Percentiles rank a stretch among this genome's conserved stretches.
phyloP scores from a whole-genome alignment of 2,329 filamentous ascomycete genomes.

The Huntiella abstrusa region DNA sequence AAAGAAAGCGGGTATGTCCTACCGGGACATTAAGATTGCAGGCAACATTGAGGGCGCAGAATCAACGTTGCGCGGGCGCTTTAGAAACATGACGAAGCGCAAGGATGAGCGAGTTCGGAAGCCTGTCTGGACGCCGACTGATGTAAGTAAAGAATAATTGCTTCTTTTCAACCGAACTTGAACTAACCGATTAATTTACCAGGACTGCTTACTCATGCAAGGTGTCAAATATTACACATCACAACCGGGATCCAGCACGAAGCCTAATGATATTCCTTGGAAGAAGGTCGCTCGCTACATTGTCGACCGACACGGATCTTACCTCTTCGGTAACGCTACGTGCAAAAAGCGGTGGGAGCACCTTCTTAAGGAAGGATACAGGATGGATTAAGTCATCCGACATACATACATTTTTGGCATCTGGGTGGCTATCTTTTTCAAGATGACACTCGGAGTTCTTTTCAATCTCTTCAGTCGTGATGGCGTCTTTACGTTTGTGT shows the following conservation, averaged over 20 bases:
- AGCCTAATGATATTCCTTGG: constrained; percentile 27
- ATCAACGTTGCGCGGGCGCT: constrained; percentile 52
- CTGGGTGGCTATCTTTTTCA: background rate
- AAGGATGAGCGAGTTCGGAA: constrained; percentile 43
- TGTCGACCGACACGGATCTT: constrained; percentile 30
- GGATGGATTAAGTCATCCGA: too few species aligned
- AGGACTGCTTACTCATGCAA: too few species aligned
- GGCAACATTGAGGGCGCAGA: constrained; percentile 45
- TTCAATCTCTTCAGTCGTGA: background rate
- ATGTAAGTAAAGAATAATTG: constrained; percentile 33
- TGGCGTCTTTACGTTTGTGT: too few species aligned
- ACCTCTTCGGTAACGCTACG: constrained; percentile 39
- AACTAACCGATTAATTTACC: background rate
- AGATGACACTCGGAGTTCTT: background rate
- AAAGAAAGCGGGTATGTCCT: constrained; percentile 39
- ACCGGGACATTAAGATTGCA: constrained; percentile 39
- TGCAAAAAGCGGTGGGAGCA: constrained; percentile 40
- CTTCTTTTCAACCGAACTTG: background rate
- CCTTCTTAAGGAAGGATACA: constrained; percentile 16
- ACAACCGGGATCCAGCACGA: constrained; percentile 17
- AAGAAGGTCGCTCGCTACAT: constrained; percentile 38
- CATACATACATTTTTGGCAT: too few species aligned
- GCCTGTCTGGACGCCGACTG: constrained; percentile 41
- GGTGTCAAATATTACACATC: too few species aligned
- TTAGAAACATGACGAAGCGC: constrained; percentile 44